Conservation (phyloP, 2,329 filamentous ascomycete genomes). For the Fusarium haematococcum region DNA sequence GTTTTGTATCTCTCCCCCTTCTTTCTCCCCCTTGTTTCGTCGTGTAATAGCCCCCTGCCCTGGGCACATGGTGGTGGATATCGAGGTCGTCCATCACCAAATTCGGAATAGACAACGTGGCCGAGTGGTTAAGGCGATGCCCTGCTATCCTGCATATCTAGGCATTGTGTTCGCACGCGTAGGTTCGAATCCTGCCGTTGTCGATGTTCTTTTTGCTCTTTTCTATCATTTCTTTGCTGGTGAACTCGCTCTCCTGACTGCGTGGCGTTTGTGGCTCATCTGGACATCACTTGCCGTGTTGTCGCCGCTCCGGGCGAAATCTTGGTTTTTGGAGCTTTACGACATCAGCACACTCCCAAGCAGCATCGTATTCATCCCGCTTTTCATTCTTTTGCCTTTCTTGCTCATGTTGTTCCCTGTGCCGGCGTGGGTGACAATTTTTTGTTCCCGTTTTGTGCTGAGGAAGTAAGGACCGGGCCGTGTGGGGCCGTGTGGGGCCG, state of each 20-base stretch:
- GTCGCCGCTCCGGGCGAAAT: background rate
- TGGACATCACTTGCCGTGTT: background rate
- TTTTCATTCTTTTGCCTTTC: no score
- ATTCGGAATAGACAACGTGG: background rate
- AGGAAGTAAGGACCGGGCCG: background rate
- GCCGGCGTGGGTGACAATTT: background rate
- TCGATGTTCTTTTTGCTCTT: background rate
- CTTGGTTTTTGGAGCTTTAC: background rate
- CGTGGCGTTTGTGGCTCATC: background rate
- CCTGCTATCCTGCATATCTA: background rate
- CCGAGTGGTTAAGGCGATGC: background rate
- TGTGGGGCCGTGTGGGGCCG: background rate
- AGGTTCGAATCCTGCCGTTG: background rate
- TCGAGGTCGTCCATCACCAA: background rate
- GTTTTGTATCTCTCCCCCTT: background rate
- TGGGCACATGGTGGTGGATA: background rate
- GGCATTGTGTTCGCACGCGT: background rate
- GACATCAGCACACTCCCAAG: background rate
- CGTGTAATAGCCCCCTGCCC: background rate
- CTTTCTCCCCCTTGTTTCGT: background rate
- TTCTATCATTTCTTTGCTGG: background rate
- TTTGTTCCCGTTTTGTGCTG: background rate
- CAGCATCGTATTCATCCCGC: fast-evolving
- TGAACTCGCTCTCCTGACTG: background rate
- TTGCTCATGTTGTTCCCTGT: background rate